Evolutionary conservation across 108 stramenopile genomes (phyloP), one percentile per base, ranked within the genome.

Genomic region (Cyclotella kingstonii): DNA sequence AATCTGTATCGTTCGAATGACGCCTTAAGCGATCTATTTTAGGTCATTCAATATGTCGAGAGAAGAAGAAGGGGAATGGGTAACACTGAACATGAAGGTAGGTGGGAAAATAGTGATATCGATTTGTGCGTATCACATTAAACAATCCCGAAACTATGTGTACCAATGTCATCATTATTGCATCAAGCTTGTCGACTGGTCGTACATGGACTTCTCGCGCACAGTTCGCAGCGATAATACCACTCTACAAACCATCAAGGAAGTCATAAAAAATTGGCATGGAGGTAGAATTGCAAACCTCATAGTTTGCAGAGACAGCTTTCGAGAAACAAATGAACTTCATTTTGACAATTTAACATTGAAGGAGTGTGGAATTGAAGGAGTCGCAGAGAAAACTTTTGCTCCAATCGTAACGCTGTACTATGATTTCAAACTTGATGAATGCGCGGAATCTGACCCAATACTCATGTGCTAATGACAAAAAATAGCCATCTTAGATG

Each of bases 211-310:
- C 27, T 61, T 60, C 36, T 61, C 60, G 5, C 46, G 59, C 25
- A 70, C 68, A 28, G 34, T 70, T 29, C 59, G 46, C 22, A 40
- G 33, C 2, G 60, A 54, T 53, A 62, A 35, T 30, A 59, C 68
- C 18, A 22, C 60, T 43, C 33, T 70, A 7, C 41, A 43, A 17
- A 61, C 59, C 27, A 30, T 70, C 31, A 70, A 70, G 33, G 68
- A 70, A 38, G 60, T 61, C n/a, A 70, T 70, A 21, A 70, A 70
- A 43, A 61, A 70, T 38, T 70, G 68, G 68, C 68, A 70, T 36
- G 60, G 68, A 15, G 68, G 68, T 21, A 45, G 49, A 17, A 70
- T 70, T 25, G 44, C 52, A 2, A 59, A 22, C 27, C 44, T 70
- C 6, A 70, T 60, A 21, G 43, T 70, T 6, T 70, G 59, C 68